Base-by-base conservation (phyloP, 441 rosid species). In the Croton laevigatus region DNA sequence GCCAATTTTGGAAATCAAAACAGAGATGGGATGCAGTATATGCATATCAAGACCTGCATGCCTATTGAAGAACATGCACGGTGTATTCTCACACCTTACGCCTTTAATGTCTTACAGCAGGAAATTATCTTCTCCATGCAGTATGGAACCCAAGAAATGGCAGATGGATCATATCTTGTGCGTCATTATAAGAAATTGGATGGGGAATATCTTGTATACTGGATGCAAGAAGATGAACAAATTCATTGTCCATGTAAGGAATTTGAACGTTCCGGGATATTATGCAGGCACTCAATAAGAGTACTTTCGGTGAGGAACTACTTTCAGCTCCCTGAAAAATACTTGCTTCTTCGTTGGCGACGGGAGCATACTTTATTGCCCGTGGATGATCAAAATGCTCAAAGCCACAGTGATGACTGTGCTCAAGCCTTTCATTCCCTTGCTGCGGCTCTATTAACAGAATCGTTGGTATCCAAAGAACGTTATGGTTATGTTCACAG, bases 201-300 rank as follows among this genome's bases (percentile, higher is more conserved):
- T 52, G 82, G 85, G 1, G 94, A 91, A 62, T 81, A 80, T 74
- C 81, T 84, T 75, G 95, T 91, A 62, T 67, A 86, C 60, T 89
- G 95, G 91, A 84, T 85, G 42, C 81, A 88, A 19, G 91, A 88
- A 71, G 91, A 87, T 23, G 97, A 90, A 72, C 93, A 90, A 68
- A 82, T 94, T 58, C 91, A 87, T 65, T 94, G 98, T 79, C 88
- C 98, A 0, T 94, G 97, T 75, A 91, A 94, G 87, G 97, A 88
- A 79, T 91, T 94, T 74, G 93, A 90, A 76, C 89, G 82, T 70
- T 85, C 97, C 0, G 96, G 96, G 72, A 82, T 89, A 63, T 68
- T 94, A 59, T 91, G 97, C 74, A 77, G 98, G 76, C 98, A 94
- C 62, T 76, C 88, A 52, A 85, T 94, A 49, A 84, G 96, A 32